Evolutionary conservation across 2,329 filamentous ascomycete genomes (phyloP), one percentile per base, ranked within the genome.

Genomic region (Plenodomus tracheiphilus): DNA sequence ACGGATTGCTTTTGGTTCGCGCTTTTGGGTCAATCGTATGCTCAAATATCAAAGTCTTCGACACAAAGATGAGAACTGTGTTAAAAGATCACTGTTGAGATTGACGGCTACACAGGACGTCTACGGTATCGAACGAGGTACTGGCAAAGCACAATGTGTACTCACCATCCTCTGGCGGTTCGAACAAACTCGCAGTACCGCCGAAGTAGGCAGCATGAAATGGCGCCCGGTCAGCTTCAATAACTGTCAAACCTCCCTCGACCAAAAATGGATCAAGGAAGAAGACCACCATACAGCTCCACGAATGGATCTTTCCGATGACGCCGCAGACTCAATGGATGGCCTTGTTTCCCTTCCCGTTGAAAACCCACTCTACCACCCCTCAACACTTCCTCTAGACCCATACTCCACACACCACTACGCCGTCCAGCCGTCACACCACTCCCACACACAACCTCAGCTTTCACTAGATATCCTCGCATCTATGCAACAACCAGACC

Each of bases 21-120:
- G 56, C 2, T 78, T 77, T 49, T 79, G 76, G 76, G 76, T 72
- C 1, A 59, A 59, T 11, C 66, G 65, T 28, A 66, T 77, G 51
- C 61, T 53, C 2, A 55, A 57, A 8, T 59, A 75, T 9, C 53
- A 58, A n/a, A 53, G 37, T 9, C 21, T 55, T 16, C 51, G 61
- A 21, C 56, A 55, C 17, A 54, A 53, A 41, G 53, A 59, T 22
- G 61, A 63, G 39, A 58, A 63, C 10, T 43, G 52, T 15, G 71
- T 75, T 1, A 55, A 62, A 2, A 55, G 62, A 3, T 61, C 62
- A 3, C 54, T 78, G 10, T 59, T 65, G 25, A 56, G 65, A 3
- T 65, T 78, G 36, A 75, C 69, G 1, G 76, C 74, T 3, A 65
- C 71, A 3, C 75, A 78, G 47, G 75, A 78, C 41, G 62, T 78